These are phyloP conservation scores for Entophlyctis luteolus DNA, from an alignment of 192 early-diverging fungal species.

Conservation along the genomic window DNA sequence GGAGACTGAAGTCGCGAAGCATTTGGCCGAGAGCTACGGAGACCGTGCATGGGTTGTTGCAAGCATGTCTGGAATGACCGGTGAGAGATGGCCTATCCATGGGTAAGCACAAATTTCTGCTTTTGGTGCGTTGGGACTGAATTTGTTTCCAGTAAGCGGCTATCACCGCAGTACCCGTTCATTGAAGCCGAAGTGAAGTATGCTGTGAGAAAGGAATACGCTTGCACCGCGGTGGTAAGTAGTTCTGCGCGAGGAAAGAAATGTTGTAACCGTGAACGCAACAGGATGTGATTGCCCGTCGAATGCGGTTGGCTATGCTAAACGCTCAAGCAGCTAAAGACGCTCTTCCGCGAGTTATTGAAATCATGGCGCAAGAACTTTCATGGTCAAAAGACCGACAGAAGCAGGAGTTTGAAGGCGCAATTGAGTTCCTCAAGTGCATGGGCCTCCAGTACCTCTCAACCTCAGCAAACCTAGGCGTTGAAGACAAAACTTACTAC, in stretches of 20 bases:
- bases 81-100: slow-evolving; percentile 73
- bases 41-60: slow-evolving; percentile 94
- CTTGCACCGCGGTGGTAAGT: slow-evolving; percentile 73
- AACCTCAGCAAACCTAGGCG: background rate
- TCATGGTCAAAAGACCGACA: slow-evolving; percentile 68
- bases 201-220: slow-evolving; percentile 87
- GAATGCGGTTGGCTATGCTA: slow-evolving; percentile 87
- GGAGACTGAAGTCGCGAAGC: slow-evolving; percentile 86
- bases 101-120: no score
- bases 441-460: slow-evolving; percentile 75
- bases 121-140: no score
- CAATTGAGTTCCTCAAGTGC: slow-evolving; percentile 72
- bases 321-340: slow-evolving; percentile 88
- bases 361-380: slow-evolving; percentile 89
- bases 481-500: slow-evolving; percentile 39
- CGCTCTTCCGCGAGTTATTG: slow-evolving; percentile 79
- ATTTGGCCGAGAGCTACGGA: slow-evolving; percentile 87
- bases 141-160: slow-evolving; percentile 50
- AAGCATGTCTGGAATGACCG: slow-evolving; percentile 69
- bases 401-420: slow-evolving; percentile 64
- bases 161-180: slow-evolving; percentile 83
- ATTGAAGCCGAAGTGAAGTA: slow-evolving; percentile 92
- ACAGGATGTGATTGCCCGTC: slow-evolving; percentile 85
- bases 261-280: no score
- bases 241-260: no score